Conservation (phyloP, 2,329 filamentous ascomycete species). For the Nectriaceae sp. region DNA sequence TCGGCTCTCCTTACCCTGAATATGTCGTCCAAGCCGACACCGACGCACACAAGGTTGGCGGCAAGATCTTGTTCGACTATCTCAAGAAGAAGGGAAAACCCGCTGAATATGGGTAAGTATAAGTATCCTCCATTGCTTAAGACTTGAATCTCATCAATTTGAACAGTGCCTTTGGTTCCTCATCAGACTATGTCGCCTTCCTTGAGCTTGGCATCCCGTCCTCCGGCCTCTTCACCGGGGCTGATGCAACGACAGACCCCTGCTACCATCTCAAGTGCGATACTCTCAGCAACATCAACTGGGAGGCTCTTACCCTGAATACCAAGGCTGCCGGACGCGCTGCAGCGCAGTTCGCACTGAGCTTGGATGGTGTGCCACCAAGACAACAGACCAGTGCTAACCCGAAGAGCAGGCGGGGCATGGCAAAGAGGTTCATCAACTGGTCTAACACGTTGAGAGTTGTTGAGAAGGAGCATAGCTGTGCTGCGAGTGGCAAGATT, state of each 20-base stretch:
- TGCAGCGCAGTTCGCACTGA: conserved; percentile 45
- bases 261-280: conserved; percentile 46
- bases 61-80: conserved; percentile 36
- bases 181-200: conserved; percentile 45
- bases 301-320: conserved; percentile 41
- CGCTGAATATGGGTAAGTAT: conserved; percentile 33
- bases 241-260: conserved; percentile 34
- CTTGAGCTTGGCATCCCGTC: conserved; percentile 41
- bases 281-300: conserved; percentile 42
- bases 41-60: conserved; percentile 40
- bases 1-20: conserved; percentile 46
- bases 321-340: conserved; percentile 51
- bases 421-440: conserved; percentile 26
- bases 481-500: conserved; percentile 26
- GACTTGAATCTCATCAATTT: conserved; percentile 5
- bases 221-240: conserved; percentile 44
- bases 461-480: conserved; percentile 31
- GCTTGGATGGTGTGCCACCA: conserved; percentile 35
- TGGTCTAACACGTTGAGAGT: conserved; percentile 27
- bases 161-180: conserved; percentile 35
- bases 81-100: conserved; percentile 37
- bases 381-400: conserved; percentile 33
- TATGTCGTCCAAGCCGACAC: conserved; percentile 43
- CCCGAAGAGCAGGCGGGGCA: conserved; percentile 25
- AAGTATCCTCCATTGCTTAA: rapidly evolving